Percentiles rank a stretch among this genome's conserved stretches.
These are phyloP conservation scores for Uronychia setigera DNA, from an alignment of 73 alveolate genomes.

Conservation along the genomic window DNA sequence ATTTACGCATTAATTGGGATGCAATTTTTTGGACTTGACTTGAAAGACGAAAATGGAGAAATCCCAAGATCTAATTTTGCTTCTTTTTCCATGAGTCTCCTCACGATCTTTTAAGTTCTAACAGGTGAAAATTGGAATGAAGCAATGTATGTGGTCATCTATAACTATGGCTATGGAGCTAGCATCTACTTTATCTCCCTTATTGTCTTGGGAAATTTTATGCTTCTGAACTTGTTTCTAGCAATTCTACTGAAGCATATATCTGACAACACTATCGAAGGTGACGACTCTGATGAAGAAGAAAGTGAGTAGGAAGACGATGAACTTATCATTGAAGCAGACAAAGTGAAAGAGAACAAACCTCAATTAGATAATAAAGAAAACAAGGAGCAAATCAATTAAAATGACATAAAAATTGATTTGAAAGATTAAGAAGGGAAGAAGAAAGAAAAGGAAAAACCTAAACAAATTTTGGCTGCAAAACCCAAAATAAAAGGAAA, in stretches of 20 bases:
- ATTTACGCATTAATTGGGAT: conserved; percentile 52
- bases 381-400: too few species aligned
- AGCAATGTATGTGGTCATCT: conserved; percentile 21
- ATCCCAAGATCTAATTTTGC: conserved; percentile 33
- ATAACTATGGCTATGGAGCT: conserved; percentile 45
- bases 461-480: background rate
- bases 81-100: conserved; percentile 18
- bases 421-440: background rate
- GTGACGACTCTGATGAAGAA: background rate
- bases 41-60: conserved; percentile 41
- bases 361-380: background rate
- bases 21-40: conserved; percentile 54
- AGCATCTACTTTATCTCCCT: conserved; percentile 49
- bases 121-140: conserved; percentile 79
- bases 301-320: conserved; percentile 26
- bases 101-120: conserved; percentile 55
- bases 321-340: background rate
- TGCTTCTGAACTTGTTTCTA: conserved; percentile 67
- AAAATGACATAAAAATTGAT: background rate
- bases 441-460: background rate
- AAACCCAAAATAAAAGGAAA: background rate
- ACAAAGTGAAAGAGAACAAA: background rate
- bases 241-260: conserved; percentile 59
- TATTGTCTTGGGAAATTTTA: conserved; percentile 56
- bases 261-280: conserved; percentile 5